A percentile compares a stretch with the other conserved stretches of the same genome.
These are phyloP conservation scores for Domatiomyces globalis DNA, from an alignment of 2,329 filamentous ascomycete genomes.

Conservation along the genomic window DNA sequence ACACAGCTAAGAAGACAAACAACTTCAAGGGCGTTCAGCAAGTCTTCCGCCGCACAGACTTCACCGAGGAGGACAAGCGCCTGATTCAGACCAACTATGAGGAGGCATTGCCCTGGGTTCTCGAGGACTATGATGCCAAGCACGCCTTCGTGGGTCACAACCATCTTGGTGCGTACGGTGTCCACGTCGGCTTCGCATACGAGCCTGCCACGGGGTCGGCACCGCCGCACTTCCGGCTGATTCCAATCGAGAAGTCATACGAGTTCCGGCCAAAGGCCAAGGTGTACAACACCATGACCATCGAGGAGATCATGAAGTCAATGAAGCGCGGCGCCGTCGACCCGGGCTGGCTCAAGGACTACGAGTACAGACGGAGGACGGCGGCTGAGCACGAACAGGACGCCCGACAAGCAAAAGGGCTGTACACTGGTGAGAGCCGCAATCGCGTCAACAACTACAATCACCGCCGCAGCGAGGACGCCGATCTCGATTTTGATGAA, in stretches of 20 bases:
- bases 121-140: slow-evolving; percentile 92
- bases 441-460: neutral
- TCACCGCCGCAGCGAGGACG: slow-evolving; percentile 35
- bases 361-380: slow-evolving; percentile 37
- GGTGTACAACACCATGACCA: slow-evolving; percentile 59
- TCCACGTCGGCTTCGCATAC: slow-evolving; percentile 63
- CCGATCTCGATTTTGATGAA: slow-evolving; percentile 53
- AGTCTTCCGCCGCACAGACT: slow-evolving; percentile 61
- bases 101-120: slow-evolving; percentile 87
- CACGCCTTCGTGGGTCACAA: slow-evolving; percentile 90
- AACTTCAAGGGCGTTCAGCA: slow-evolving; percentile 71
- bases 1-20: slow-evolving; percentile 49
- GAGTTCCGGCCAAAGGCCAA: slow-evolving; percentile 68
- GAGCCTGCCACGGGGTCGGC: slow-evolving; percentile 44
- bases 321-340: slow-evolving; percentile 67
- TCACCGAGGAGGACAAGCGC: slow-evolving; percentile 57
- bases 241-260: slow-evolving; percentile 94
- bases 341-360: slow-evolving; percentile 65
- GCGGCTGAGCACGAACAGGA: slow-evolving; percentile 47
- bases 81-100: slow-evolving; percentile 61
- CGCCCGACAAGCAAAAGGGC: slow-evolving; percentile 31
- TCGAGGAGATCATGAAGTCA: slow-evolving; percentile 72
- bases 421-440: slow-evolving; percentile 26
- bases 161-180: slow-evolving; percentile 71
- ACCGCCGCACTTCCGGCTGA: slow-evolving; percentile 51